phyloP scores from a whole-genome alignment of 495 filamentous ascomycete species.

The Aspergillus hancockii region DNA sequence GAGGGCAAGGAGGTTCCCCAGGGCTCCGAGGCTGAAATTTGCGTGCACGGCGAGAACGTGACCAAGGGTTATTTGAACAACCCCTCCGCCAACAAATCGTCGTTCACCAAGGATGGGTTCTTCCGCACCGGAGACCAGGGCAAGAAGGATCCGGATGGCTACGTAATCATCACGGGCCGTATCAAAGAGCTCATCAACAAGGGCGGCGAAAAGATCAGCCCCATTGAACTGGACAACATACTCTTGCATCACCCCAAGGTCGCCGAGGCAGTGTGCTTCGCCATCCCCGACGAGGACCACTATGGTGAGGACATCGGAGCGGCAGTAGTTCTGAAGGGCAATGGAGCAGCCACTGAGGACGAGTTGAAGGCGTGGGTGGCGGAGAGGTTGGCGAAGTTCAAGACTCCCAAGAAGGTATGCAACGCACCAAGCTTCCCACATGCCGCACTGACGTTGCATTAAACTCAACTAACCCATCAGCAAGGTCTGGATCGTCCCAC shows the following conservation, averaged over 20 bases:
- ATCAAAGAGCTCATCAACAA: constrained; percentile 88
- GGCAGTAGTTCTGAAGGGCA: constrained; percentile 72
- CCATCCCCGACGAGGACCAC: constrained; percentile 50
- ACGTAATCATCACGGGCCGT: constrained; percentile 73
- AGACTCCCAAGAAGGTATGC: constrained; percentile 78
- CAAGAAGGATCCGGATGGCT: constrained; percentile 69
- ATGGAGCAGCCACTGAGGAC: constrained; percentile 47
- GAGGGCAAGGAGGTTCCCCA: constrained; percentile 60
- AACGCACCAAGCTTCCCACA: neutral
- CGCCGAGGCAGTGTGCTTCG: constrained; percentile 78
- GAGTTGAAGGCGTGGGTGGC: constrained; percentile 68
- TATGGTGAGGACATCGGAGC: constrained; percentile 83
- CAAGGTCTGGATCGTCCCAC: constrained; percentile 72
- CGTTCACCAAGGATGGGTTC: constrained; percentile 69
- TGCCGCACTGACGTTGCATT: neutral
- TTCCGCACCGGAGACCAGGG: constrained; percentile 88
- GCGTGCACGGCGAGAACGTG: constrained; percentile 75
- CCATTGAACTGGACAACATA: constrained; percentile 82
- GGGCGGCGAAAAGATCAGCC: constrained; percentile 80
- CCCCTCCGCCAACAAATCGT: constrained; percentile 63
- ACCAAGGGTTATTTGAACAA: constrained; percentile 85
- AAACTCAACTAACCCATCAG: neutral
- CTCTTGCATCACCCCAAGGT: constrained; percentile 67
- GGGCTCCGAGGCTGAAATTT: constrained; percentile 75
- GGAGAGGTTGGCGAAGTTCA: constrained; percentile 73